These are phyloP conservation scores for Boletus huronensis DNA, from an alignment of 768 basidiomycete species.

Conservation along the genomic window DNA sequence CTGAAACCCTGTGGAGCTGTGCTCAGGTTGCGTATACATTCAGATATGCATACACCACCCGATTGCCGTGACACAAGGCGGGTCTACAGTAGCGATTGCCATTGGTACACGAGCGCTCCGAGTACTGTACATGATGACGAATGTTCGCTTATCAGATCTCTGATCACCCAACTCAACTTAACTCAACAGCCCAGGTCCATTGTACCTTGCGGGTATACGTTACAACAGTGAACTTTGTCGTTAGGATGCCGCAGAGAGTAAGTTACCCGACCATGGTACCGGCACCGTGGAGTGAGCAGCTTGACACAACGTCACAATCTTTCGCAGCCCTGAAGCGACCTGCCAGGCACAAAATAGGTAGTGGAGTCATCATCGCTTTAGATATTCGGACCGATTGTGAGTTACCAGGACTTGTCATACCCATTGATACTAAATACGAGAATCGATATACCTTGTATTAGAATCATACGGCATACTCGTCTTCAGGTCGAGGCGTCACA, in stretches of 20 bases:
- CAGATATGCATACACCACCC: background rate
- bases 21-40: background rate
- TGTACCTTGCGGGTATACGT: slow-evolving; percentile 6
- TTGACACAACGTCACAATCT: slow-evolving; percentile 15
- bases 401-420: slow-evolving; percentile 15
- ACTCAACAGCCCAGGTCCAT: slow-evolving; percentile 4
- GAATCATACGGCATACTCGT: slow-evolving; percentile 19
- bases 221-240: slow-evolving; percentile 4
- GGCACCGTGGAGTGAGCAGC: slow-evolving; percentile 23
- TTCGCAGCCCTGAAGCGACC: slow-evolving; percentile 18
- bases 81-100: background rate
- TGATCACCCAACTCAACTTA: background rate
- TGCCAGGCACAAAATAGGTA: background rate
- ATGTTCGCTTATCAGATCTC: background rate
- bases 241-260: slow-evolving; percentile 19
- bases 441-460: slow-evolving; percentile 25
- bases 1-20: background rate
- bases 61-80: background rate
- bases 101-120: background rate
- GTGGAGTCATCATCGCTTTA: slow-evolving; percentile 5
- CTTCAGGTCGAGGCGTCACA: slow-evolving; percentile 9
- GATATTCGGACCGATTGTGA: slow-evolving; percentile 9
- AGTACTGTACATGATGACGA: background rate
- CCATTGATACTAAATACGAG: slow-evolving; percentile 17
- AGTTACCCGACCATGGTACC: slow-evolving; percentile 21